Evolutionary conservation across 129 eudicot species (phyloP).

Genomic region (Logfia minima): DNA sequence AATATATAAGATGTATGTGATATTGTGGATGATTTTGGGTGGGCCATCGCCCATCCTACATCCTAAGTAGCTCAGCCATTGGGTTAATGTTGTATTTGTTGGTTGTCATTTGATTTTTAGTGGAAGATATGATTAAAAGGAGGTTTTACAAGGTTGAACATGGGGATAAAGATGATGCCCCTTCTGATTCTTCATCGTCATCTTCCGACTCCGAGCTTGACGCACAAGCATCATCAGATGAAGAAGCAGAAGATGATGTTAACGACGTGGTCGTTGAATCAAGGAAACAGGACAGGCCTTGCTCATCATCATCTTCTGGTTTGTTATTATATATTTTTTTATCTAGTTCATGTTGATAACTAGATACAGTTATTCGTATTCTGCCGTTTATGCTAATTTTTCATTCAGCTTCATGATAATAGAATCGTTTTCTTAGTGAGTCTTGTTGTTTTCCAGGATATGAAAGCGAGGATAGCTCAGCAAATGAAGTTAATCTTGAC

Average conservation of each 20-base stretch:
- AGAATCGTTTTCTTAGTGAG: not conserved
- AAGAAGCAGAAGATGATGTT: conserved; percentile 43
- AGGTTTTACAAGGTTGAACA: conserved; percentile 82
- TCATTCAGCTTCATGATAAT: conserved; percentile 2
- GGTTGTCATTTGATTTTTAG: not conserved
- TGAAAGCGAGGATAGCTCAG: conserved; percentile 91
- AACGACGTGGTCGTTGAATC: conserved; percentile 35
- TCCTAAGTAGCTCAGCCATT: too few species aligned
- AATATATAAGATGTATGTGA: too few species aligned
- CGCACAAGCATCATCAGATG: conserved; percentile 51
- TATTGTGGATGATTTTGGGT: too few species aligned
- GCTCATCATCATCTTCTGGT: conserved; percentile 74
- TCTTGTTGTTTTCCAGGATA: conserved; percentile 54
- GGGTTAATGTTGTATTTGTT: not conserved
- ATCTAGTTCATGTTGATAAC: not conserved
- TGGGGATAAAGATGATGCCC: conserved; percentile 72
- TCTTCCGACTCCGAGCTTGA: conserved; percentile 75
- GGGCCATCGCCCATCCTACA: too few species aligned
- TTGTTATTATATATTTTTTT: not conserved
- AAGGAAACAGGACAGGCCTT: conserved; percentile 33
- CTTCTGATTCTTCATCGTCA: conserved; percentile 68
- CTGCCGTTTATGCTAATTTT: not conserved
- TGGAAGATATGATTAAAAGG: conserved; percentile 55
- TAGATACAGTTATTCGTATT: not conserved
- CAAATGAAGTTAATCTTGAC: conserved; percentile 71